phyloP scores from a whole-genome alignment of 2,329 filamentous ascomycete genomes.

The Nemania diffusa region DNA sequence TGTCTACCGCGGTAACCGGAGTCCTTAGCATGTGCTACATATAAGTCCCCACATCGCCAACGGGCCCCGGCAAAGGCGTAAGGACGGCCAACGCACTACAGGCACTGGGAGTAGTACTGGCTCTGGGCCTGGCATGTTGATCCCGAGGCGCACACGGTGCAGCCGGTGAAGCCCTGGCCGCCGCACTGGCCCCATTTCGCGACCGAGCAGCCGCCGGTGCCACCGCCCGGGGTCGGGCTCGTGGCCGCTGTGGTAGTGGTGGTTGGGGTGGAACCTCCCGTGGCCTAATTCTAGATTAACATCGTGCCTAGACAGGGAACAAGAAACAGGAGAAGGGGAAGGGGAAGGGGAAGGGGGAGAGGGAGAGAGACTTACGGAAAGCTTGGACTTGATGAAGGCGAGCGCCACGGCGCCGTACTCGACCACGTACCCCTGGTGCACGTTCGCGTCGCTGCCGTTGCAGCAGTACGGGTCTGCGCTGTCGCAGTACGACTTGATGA shows the following conservation, averaged over 20 bases:
- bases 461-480: constrained; percentile 73
- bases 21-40: not conserved
- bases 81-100: constrained; percentile 11
- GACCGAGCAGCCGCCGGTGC: constrained; percentile 22
- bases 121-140: constrained; percentile 26
- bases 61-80: not conserved
- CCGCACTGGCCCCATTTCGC: constrained; percentile 34
- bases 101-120: constrained; percentile 34
- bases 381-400: constrained; percentile 58
- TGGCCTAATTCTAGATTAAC: not conserved
- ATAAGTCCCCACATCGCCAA: not conserved
- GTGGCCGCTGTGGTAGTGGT: not conserved
- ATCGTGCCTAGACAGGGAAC: not conserved
- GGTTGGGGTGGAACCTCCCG: not conserved
- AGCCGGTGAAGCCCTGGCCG: constrained; percentile 27
- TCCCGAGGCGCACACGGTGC: constrained; percentile 26
- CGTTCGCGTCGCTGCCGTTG: constrained; percentile 68
- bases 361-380: constrained; percentile 23
- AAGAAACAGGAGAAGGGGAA: not conserved
- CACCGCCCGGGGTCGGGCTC: not conserved
- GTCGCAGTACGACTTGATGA: constrained; percentile 74
- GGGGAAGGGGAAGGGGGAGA: not conserved
- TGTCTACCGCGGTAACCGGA: no score
- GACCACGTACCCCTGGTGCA: constrained; percentile 68
- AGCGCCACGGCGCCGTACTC: constrained; percentile 70